Percentiles rank a stretch among this genome's conserved stretches.
These are phyloP conservation scores for Heterobasidion irregulare DNA, from an alignment of 1,284 basidiomycete genomes.

Conservation along the genomic window DNA sequence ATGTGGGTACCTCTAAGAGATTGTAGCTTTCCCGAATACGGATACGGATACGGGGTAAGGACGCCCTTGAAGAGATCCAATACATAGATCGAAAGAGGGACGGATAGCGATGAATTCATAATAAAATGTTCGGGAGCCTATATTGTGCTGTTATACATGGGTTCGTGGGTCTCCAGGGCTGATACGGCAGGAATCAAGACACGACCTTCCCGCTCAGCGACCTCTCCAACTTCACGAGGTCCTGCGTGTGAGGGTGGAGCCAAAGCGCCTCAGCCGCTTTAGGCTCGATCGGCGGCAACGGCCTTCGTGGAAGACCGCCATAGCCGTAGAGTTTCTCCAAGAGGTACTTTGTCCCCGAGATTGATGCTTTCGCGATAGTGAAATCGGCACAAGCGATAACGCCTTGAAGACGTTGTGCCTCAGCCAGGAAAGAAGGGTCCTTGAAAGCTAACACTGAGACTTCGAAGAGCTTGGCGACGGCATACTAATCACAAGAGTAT, in stretches of 20 bases:
- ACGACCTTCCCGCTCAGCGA: slow-evolving; percentile 37
- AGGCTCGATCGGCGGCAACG: slow-evolving; percentile 57
- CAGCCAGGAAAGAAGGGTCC: slow-evolving; percentile 49
- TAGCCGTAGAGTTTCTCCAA: slow-evolving; percentile 71
- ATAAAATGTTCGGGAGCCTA: too few species aligned
- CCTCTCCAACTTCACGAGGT: slow-evolving; percentile 58
- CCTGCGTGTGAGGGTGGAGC: slow-evolving; percentile 62
- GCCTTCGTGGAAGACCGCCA: slow-evolving; percentile 67
- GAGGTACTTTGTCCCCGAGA: slow-evolving; percentile 78
- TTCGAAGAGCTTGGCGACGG: slow-evolving; percentile 57
- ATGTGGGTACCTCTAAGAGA: too few species aligned
- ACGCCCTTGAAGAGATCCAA: too few species aligned
- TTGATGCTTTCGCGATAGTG: slow-evolving; percentile 71
- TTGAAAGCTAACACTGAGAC: slow-evolving; percentile 46
- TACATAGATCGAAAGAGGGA: too few species aligned
- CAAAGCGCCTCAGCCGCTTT: slow-evolving; percentile 52
- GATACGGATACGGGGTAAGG: too few species aligned
- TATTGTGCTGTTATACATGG: too few species aligned
- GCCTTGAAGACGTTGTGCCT: slow-evolving; percentile 73
- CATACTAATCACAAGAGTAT: slow-evolving; percentile 30
- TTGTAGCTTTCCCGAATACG: too few species aligned
- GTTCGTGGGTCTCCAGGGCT: too few species aligned
- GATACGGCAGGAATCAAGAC: too few species aligned
- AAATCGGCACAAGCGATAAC: slow-evolving; percentile 75
- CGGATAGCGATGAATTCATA: too few species aligned